Evolutionary conservation across 2,329 filamentous ascomycete species (phyloP).

Genomic region (Clonostachys solani): DNA sequence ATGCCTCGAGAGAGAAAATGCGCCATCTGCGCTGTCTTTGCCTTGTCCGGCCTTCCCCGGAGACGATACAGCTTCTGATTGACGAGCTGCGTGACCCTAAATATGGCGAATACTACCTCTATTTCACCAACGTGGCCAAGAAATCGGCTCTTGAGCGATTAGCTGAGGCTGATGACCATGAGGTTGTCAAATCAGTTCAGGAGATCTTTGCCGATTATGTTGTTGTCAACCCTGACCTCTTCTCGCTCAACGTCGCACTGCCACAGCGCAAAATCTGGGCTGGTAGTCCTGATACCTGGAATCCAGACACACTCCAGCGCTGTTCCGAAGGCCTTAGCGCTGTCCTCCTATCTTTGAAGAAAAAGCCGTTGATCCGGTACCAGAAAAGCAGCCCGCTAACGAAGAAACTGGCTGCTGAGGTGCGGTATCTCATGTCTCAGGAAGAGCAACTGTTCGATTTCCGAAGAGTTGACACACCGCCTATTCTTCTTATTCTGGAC

Average conservation of each 20-base stretch:
- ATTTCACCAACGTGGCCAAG: slow-evolving; percentile 96
- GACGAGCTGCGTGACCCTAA: slow-evolving; percentile 95
- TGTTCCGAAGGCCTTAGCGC: slow-evolving; percentile 85
- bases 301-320: slow-evolving; percentile 80
- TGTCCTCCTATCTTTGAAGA: slow-evolving; percentile 83
- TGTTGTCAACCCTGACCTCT: slow-evolving; percentile 91
- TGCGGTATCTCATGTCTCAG: slow-evolving; percentile 89
- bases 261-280: slow-evolving; percentile 79
- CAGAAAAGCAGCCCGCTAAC: slow-evolving; percentile 85
- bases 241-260: slow-evolving; percentile 70
- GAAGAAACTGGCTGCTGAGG: slow-evolving; percentile 89
- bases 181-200: slow-evolving; percentile 90
- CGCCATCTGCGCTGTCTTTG: slow-evolving; percentile 91
- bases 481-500: slow-evolving; percentile 86
- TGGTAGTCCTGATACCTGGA: slow-evolving; percentile 80
- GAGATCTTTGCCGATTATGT: slow-evolving; percentile 97
- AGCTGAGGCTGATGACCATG: slow-evolving; percentile 95
- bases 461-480: slow-evolving; percentile 87
- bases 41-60: slow-evolving; percentile 86
- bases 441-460: slow-evolving; percentile 98
- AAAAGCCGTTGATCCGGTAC: slow-evolving; percentile 92
- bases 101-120: slow-evolving; percentile 95
- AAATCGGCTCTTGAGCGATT: slow-evolving; percentile 93
- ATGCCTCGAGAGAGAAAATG: slow-evolving; percentile 91
- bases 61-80: slow-evolving; percentile 89